phyloP scores from a whole-genome alignment of 179 eudicot genomes.

The Sideroxylon spinosum region DNA sequence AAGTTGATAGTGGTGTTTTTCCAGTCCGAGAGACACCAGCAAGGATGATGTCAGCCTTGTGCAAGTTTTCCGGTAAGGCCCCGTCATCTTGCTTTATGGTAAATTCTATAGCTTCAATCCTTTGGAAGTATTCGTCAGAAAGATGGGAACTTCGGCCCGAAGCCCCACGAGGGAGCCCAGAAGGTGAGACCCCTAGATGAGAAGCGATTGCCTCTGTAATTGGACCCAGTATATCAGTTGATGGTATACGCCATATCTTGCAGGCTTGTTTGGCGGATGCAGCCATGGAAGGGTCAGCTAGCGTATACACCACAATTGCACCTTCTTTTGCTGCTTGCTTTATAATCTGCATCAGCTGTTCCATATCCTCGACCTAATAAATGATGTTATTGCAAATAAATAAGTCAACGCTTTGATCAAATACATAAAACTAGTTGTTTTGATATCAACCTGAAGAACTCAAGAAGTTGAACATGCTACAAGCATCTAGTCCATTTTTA shows the following conservation, averaged over 20 bases:
- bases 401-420: not conserved
- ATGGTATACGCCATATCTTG: conserved; percentile 66
- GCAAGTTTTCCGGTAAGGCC: conserved; percentile 70
- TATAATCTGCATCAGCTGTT: conserved; percentile 65
- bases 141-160: conserved; percentile 52
- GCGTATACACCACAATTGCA: conserved; percentile 74
- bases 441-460: not conserved
- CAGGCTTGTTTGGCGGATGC: conserved; percentile 76
- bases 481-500: not conserved
- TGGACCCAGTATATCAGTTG: conserved; percentile 71
- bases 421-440: not conserved
- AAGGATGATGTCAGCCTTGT: conserved; percentile 75
- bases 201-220: conserved; percentile 74
- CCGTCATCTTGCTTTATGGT: conserved; percentile 98
- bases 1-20: conserved; percentile 86
- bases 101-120: conserved; percentile 91
- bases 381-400: not conserved
- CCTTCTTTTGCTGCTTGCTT: conserved; percentile 88
- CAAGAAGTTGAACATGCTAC: not conserved
- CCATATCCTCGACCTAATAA: conserved; percentile 68
- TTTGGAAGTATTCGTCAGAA: conserved; percentile 66
- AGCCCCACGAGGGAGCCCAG: conserved; percentile 89
- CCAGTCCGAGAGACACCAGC: conserved; percentile 93
- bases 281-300: conserved; percentile 84
- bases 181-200: conserved; percentile 87